Base-by-base conservation (phyloP, 495 filamentous ascomycete genomes). In the Penicillium desertorum region DNA sequence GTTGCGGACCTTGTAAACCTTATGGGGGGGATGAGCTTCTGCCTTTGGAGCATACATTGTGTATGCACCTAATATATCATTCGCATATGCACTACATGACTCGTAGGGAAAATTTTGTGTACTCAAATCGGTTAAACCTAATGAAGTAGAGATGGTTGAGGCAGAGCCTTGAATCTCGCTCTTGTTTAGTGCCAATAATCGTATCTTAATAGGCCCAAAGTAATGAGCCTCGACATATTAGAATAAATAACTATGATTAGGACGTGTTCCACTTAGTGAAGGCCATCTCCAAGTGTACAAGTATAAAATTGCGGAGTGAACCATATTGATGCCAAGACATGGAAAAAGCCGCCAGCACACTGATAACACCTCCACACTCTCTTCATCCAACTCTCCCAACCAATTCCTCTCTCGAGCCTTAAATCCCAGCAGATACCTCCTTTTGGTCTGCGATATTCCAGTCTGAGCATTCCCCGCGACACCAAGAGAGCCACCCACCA, bases 271-370 rank as follows among this genome's bases (percentile, higher is more conserved):
- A 37, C 16, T 0, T 10, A 30, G 29, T 10, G 9, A 30, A 30
- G 14, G 14, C 34, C 34, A 37, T 37, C 14, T 37, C 14, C 0
- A 37, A 37, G 14, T 16, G 14, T 37, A n/a, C 14, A 16, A 0
- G 16, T 39, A 39, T 39, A 39, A 39, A 32, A 34, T 34, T 45
- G 23, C 17, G 30, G 45, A 42, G 22, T 12, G 43, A 30, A 39
- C 34, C 42, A 25, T 44, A 45, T 36, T 30, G 51, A 58, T 62
- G 66, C 66, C 66, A 68, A 68, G 66, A 66, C 66, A 52, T 66
- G 41, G 63, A 64, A 68, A 68, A 66, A 66, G 63, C 63, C 53
- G 32, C 60, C 66, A 58, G 58, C 58, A 46, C 53, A 58, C 50
- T 54, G 61, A 66, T 62, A 66, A 62, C 60, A 57, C 43, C 52